phyloP scores from a whole-genome alignment of 2,329 filamentous ascomycete species.

The Daldinia sp. region DNA sequence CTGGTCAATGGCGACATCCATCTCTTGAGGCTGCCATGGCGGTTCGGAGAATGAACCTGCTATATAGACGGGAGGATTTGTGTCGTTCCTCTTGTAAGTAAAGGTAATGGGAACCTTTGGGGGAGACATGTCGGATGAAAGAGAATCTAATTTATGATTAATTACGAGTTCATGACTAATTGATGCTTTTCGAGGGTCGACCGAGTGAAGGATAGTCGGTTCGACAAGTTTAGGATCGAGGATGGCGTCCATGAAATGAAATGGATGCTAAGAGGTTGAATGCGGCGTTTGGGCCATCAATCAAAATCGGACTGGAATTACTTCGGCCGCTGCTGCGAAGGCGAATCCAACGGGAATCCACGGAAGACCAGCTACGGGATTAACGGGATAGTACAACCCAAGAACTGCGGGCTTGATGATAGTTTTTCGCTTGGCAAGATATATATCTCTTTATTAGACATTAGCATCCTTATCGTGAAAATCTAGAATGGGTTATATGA shows the following conservation, averaged over 20 bases:
- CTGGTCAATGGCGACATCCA: conserved; percentile 65
- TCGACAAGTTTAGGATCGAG: conserved; percentile 30
- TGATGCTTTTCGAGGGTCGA: conserved; percentile 29
- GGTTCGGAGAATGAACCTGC: conserved; percentile 76
- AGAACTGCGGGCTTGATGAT: not conserved
- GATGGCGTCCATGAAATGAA: conserved; percentile 28
- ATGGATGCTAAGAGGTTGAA: conserved; percentile 12
- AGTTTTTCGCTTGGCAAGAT: conserved; percentile 4
- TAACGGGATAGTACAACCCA: conserved; percentile 15
- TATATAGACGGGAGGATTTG: conserved; percentile 75
- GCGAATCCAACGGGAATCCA: conserved; percentile 8
- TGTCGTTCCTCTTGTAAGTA: conserved; percentile 69
- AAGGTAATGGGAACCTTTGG: conserved; percentile 65
- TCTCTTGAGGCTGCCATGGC: conserved; percentile 75
- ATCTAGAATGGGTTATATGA: conserved; percentile 14
- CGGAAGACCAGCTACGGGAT: conserved; percentile 21
- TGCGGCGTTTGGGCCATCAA: conserved; percentile 25
- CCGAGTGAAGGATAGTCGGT: conserved; percentile 28
- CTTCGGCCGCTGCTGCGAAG: conserved; percentile 26
- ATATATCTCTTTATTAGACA: conserved; percentile 5
- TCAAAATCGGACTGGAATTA: conserved; percentile 5
- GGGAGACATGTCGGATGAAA: conserved; percentile 51
- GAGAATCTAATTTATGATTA: conserved; percentile 30
- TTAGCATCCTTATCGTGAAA: conserved; percentile 20
- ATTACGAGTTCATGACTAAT: conserved; percentile 42